phyloP scores from a whole-genome alignment of 208 protist species.

The Wallacemonas sp. region DNA sequence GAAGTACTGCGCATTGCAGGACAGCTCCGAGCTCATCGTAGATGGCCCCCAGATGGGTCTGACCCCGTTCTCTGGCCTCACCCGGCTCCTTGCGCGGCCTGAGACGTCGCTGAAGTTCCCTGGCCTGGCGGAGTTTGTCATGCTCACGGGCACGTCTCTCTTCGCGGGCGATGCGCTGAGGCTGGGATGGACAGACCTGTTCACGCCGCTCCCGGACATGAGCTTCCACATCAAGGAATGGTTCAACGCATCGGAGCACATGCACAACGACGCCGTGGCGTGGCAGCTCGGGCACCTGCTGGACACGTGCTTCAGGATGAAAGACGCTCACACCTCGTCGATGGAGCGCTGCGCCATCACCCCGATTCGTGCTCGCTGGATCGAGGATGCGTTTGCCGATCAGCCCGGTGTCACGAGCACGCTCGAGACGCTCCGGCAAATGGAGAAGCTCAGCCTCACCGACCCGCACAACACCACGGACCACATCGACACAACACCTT shows the following conservation, averaged over 20 bases:
- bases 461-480: constrained; percentile 80
- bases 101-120: constrained; percentile 91
- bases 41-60: constrained; percentile 81
- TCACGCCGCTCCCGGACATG: constrained; percentile 84
- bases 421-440: constrained; percentile 65
- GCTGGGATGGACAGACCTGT: constrained; percentile 89
- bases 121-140: constrained; percentile 88
- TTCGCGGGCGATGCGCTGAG: constrained; percentile 89
- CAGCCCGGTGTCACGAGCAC: constrained; percentile 82
- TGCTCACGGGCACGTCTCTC: constrained; percentile 88
- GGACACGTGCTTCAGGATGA: constrained; percentile 87
- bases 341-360: constrained; percentile 89
- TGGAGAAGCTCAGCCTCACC: constrained; percentile 67
- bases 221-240: constrained; percentile 91
- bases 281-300: constrained; percentile 91
- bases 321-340: constrained; percentile 68
- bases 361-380: constrained; percentile 78
- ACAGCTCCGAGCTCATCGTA: constrained; percentile 85
- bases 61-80: constrained; percentile 84
- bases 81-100: constrained; percentile 71
- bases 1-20: constrained; percentile 86
- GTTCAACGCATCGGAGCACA: constrained; percentile 89
- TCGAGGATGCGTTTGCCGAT: constrained; percentile 91
- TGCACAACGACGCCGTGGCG: constrained; percentile 92
- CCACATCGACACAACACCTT: constrained; percentile 49